Evolutionary conservation across 805 yeast genomes (phyloP), one percentile per base, ranked within the genome.

Genomic region (Sungouiella thailandica): DNA sequence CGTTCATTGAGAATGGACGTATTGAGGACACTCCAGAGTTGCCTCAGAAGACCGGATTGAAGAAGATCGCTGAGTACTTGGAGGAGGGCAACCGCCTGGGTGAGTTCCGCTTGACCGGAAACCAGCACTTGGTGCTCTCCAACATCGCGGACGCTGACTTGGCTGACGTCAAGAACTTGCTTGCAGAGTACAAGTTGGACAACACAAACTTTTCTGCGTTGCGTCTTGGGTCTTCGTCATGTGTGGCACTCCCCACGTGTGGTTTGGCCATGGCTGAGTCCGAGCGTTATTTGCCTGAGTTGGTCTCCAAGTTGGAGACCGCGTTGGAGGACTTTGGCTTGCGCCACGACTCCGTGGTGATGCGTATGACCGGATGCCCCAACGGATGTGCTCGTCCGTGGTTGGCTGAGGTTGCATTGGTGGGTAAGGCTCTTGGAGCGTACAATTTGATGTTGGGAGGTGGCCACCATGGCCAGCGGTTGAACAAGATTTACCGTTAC

Each of bases 341-440:
- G 50, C 83, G 95, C 55, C 96, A 88, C 52, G 97, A 90, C 62
- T 80, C 95, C 6, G 74, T 90, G 46, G 95, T 88, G 16, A 83
- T 90, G 95, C 79, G 97, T 69, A 89, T 90, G 97, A 90, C 97
- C 19, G 97, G 97, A 37, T 90, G 97, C 73, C 97, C 97, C 35
- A 90, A 90, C 60, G 97, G 97, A 47, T 90, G 97, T 70, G 93
- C 97, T 16, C 80, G 97, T 61, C 97, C 97, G 18, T 90, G 97
- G 97, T 66, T 90, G 32, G 97, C 97, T 4, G 97, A 90, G 60
- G 78, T 90, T 38, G 97, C 97, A 1, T 72, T 88, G 39, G 94
- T 90, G 37, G 97, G 97, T 59, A 90, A 90, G 60, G 96, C 97
- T 0, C 78, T 74, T 44, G 95, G 95, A 33, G 88, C 94, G 12